A percentile compares a stretch with the other conserved stretches of the same genome.
phyloP scores from a whole-genome alignment of 352 stramenopile genomes.

The Globisporangium megalacanthum region DNA sequence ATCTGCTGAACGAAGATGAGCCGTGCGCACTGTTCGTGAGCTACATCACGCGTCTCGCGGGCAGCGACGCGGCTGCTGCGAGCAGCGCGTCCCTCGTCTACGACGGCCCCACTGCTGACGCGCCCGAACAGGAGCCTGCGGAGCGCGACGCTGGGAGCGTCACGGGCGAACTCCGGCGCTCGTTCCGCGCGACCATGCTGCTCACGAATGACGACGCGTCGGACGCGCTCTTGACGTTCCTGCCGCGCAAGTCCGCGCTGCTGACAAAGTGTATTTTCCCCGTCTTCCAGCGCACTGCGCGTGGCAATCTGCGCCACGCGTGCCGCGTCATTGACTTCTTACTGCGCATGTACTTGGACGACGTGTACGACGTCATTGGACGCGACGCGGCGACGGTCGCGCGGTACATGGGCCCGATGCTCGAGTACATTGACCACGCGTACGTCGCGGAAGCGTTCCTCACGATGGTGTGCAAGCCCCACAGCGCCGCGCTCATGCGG shows the following conservation, averaged over 20 bases:
- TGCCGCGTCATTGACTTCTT: slow-evolving; percentile 87
- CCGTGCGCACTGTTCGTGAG: slow-evolving; percentile 47
- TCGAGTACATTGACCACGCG: slow-evolving; percentile 73
- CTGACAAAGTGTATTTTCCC: slow-evolving; percentile 78
- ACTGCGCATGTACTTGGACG: slow-evolving; percentile 79
- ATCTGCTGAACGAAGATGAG: slow-evolving; percentile 52
- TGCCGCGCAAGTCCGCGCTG: slow-evolving; percentile 73
- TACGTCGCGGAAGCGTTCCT: slow-evolving; percentile 84
- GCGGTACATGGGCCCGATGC: slow-evolving; percentile 83
- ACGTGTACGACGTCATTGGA: slow-evolving; percentile 84
- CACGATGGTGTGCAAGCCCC: slow-evolving; percentile 83
- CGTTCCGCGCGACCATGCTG: slow-evolving; percentile 87
- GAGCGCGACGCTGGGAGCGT: slow-evolving; percentile 33
- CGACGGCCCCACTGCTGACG: background rate
- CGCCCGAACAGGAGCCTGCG: background rate
- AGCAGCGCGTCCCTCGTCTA: background rate
- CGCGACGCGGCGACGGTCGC: slow-evolving; percentile 48
- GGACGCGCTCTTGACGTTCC: slow-evolving; percentile 75
- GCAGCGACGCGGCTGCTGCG: slow-evolving; percentile 14
- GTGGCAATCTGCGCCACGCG: slow-evolving; percentile 80
- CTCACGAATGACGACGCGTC: slow-evolving; percentile 82
- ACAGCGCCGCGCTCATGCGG: slow-evolving; percentile 60
- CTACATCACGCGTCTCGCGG: slow-evolving; percentile 61
- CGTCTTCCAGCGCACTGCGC: slow-evolving; percentile 62
- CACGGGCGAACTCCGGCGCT: slow-evolving; percentile 59